A percentile compares a stretch with the other conserved stretches of the same genome.
Evolutionary conservation across 106 monocot genomes (phyloP).

Genomic region (Posidonia australis): DNA sequence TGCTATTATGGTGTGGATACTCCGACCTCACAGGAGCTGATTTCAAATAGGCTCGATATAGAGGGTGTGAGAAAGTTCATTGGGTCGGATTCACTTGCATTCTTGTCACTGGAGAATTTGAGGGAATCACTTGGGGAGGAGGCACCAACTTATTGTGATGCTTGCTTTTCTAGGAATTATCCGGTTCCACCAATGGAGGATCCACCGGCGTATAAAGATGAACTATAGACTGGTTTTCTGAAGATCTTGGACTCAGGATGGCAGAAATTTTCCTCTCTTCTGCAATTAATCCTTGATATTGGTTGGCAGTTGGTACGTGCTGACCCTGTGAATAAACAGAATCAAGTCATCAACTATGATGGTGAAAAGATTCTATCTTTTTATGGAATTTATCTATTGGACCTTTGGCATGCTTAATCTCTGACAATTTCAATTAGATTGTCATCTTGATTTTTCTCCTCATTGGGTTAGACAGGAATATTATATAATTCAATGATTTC

Average conservation of each 20-base stretch:
- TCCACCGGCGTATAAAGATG: not conserved
- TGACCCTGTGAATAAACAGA: too few relatives aligned
- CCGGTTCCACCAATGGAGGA: slow-evolving; percentile 18
- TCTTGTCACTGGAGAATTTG: slow-evolving; percentile 16
- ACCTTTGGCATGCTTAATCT: too few relatives aligned
- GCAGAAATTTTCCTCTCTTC: slow-evolving; percentile 7
- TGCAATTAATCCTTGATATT: not conserved
- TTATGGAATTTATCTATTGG: too few relatives aligned
- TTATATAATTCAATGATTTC: too few relatives aligned
- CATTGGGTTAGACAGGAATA: too few relatives aligned
- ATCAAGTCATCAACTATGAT: too few relatives aligned
- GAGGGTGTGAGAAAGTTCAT: slow-evolving; percentile 19
- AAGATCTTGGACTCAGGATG: not conserved
- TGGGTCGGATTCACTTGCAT: slow-evolving; percentile 21
- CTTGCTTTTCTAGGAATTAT: slow-evolving; percentile 19
- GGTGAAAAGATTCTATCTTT: too few relatives aligned
- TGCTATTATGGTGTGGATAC: slow-evolving; percentile 95
- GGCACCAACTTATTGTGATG: slow-evolving; percentile 18
- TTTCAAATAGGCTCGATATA: slow-evolving; percentile 21
- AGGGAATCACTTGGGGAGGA: slow-evolving; percentile 15
- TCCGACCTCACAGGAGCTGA: slow-evolving; percentile 26
- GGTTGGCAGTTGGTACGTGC: too few relatives aligned
- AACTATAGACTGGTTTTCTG: not conserved
- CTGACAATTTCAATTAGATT: too few relatives aligned
- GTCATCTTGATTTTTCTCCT: too few relatives aligned